Conservation (phyloP, 352 stramenopile species). For the Phytophthora megakarya region DNA sequence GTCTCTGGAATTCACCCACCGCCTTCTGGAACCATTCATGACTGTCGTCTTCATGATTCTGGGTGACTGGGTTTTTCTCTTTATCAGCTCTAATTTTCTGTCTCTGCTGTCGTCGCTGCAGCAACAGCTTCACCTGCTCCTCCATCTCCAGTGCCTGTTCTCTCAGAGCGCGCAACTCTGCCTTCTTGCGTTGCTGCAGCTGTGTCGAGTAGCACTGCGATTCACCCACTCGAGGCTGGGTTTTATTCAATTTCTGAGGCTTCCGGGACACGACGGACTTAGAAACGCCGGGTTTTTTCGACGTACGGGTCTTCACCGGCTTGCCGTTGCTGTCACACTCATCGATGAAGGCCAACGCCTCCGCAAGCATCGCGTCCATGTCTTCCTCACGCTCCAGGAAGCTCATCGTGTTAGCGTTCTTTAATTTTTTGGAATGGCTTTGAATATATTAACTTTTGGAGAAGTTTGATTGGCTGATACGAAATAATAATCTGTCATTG, state of each 20-base stretch:
- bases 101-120: conserved; percentile 26
- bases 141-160: conserved; percentile 37
- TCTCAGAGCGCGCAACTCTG: conserved; percentile 31
- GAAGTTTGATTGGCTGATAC: not conserved
- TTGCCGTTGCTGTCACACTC: conserved; percentile 28
- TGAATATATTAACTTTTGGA: not conserved
- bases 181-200: conserved; percentile 39
- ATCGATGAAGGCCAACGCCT: conserved; percentile 47
- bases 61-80: conserved; percentile 25
- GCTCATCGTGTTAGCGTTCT: conserved; percentile 28
- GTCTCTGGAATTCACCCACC: conserved; percentile 31
- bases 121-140: conserved; percentile 33
- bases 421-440: conserved; percentile 8
- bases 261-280: not conserved
- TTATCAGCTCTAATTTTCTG: conserved; percentile 1
- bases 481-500: not conserved
- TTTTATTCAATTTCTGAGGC: conserved; percentile 24
- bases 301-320: not conserved
- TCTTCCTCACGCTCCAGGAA: conserved; percentile 35
- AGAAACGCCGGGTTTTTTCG: conserved; percentile 9
- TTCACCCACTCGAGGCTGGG: conserved; percentile 8
- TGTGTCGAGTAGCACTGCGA: conserved; percentile 31
- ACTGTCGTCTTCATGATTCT: conserved; percentile 22
- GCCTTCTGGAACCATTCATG: conserved; percentile 27
- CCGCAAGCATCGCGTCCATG: conserved; percentile 38